A percentile compares a stretch with the other conserved stretches of the same genome.
Evolutionary conservation across 306 rosid genomes (phyloP).

Genomic region (Casuarina equisetifolia): DNA sequence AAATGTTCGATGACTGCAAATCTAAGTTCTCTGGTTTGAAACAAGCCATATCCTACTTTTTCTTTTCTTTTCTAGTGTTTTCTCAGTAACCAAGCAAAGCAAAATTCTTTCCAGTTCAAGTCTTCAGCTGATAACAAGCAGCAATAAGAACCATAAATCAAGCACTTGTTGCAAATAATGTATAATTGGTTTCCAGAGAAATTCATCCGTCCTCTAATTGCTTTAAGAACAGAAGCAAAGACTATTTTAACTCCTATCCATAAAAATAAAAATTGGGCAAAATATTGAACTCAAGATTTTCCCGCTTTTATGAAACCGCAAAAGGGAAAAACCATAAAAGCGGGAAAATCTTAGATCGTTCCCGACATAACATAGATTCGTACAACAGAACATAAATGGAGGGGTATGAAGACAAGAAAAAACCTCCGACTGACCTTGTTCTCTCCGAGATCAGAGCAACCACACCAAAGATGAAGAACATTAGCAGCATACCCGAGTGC

Average conservation of each 20-base stretch:
- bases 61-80: neutral
- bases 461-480: constrained; percentile 85
- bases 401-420: constrained; percentile 1
- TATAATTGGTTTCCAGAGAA: neutral
- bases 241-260: neutral
- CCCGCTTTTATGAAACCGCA: neutral
- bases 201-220: neutral
- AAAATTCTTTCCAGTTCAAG: neutral
- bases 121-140: neutral
- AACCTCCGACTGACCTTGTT: constrained; percentile 56
- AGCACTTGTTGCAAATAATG: no score
- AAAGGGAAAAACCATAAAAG: no score
- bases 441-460: constrained; percentile 60
- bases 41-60: neutral
- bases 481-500: constrained; percentile 95
- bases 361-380: neutral
- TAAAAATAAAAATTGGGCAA: neutral
- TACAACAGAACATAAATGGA: neutral
- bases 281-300: neutral
- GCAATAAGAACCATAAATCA: neutral
- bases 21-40: neutral
- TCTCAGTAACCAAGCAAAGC: neutral
- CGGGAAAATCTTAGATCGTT: neutral
- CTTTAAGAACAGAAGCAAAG: neutral
- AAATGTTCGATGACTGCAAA: neutral